Percentiles rank a stretch among this genome's conserved stretches.
phyloP scores from a whole-genome alignment of 2,329 filamentous ascomycete species.

The Massarina eburnea region DNA sequence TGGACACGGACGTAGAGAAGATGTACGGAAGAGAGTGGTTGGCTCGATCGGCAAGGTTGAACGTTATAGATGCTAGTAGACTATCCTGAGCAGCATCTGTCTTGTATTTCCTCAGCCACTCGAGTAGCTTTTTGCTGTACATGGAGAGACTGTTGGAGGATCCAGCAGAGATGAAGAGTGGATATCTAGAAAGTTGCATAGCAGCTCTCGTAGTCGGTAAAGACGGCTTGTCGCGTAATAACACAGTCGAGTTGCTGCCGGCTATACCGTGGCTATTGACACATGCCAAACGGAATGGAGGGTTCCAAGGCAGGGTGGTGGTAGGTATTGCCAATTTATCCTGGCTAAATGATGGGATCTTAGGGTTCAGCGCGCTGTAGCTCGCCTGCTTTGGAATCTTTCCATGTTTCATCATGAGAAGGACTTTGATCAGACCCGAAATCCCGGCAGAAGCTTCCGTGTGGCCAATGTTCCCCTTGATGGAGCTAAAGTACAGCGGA shows the following conservation, averaged over 20 bases:
- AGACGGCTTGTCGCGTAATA: neutral
- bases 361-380: slow-evolving; percentile 19
- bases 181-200: slow-evolving; percentile 3
- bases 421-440: slow-evolving; percentile 25
- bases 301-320: slow-evolving; percentile 6
- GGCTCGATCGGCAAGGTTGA: neutral
- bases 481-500: slow-evolving; percentile 26
- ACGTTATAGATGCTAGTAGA: neutral
- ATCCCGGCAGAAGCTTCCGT: slow-evolving; percentile 38
- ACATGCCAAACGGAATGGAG: slow-evolving; percentile 21
- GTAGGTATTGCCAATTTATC: slow-evolving; percentile 14
- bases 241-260: slow-evolving; percentile 7
- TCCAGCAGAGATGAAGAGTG: slow-evolving; percentile 1
- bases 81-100: neutral
- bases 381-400: slow-evolving; percentile 15
- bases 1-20: neutral
- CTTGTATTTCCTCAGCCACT: neutral
- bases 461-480: slow-evolving; percentile 42
- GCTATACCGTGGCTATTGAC: slow-evolving; percentile 41
- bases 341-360: slow-evolving; percentile 12
- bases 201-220: neutral
- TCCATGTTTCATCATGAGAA: slow-evolving; percentile 17
- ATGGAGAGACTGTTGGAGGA: neutral
- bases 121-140: neutral
- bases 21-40: neutral